Conservation (phyloP, 495 filamentous ascomycete genomes). For the Aspergillus taichungensis region DNA sequence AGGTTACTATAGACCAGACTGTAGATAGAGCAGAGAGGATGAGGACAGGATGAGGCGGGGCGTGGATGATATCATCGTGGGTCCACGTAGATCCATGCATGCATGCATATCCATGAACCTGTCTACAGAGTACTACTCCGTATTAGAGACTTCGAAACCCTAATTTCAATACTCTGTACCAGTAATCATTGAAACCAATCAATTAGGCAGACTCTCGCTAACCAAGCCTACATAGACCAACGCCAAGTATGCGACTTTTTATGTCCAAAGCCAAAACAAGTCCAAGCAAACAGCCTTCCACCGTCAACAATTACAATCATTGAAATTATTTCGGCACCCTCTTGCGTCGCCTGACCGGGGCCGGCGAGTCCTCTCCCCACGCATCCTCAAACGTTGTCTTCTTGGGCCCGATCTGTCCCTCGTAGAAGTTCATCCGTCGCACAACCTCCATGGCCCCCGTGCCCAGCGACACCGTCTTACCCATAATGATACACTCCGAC, state of each 20-base stretch:
- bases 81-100: background rate
- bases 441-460: constrained; percentile 90
- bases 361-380: constrained; percentile 44
- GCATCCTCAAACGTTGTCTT: constrained; percentile 70
- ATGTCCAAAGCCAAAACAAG: background rate
- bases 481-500: constrained; percentile 97
- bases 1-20: too few species aligned
- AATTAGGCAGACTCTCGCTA: too few species aligned
- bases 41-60: too few species aligned
- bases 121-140: too few species aligned
- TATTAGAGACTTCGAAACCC: background rate
- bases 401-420: constrained; percentile 52
- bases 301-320: background rate
- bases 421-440: constrained; percentile 58
- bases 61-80: background rate
- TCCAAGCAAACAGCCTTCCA: too few species aligned
- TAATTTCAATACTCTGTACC: too few species aligned
- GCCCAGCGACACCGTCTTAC: constrained; percentile 81
- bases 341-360: constrained; percentile 11
- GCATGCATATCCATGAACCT: too few species aligned
- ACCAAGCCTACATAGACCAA: constrained; percentile 3
- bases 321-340: constrained; percentile 13
- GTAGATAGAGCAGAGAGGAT: too few species aligned
- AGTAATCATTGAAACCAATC: too few species aligned
- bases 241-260: constrained; percentile 10